Conservation (phyloP, 148 eudicot genomes). For the Salicornia ramosissima region DNA sequence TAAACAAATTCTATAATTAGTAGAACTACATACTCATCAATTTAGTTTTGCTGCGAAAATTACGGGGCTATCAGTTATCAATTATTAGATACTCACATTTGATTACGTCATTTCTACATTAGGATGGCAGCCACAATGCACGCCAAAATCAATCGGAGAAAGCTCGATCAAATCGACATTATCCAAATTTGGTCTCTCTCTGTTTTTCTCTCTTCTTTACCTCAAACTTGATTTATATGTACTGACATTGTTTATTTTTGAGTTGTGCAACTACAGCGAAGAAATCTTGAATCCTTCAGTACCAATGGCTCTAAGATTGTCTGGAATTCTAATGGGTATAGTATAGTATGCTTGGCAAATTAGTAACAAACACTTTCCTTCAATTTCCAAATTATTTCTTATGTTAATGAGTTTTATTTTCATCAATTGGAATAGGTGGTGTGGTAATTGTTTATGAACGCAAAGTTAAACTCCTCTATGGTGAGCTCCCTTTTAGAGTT, state of each 20-base stretch:
- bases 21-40: background rate
- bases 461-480: constrained; percentile 79
- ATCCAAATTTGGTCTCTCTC: constrained; percentile 67
- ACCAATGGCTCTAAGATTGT: constrained; percentile 91
- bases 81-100: background rate
- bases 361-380: background rate
- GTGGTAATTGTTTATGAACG: constrained; percentile 91
- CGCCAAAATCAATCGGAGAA: constrained; percentile 63
- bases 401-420: background rate
- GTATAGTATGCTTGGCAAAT: background rate
- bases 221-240: background rate
- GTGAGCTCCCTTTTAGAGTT: constrained; percentile 35
- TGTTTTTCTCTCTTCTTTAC: background rate
- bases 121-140: constrained; percentile 99
- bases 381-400: background rate
- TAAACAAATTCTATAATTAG: too few species aligned
- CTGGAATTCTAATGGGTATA: constrained; percentile 96
- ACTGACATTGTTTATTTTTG: background rate
- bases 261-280: constrained; percentile 43
- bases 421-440: constrained; percentile 49
- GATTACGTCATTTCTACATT: constrained; percentile 11
- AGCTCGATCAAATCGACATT: constrained; percentile 74
- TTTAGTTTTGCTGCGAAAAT: background rate
- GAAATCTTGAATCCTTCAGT: constrained; percentile 86
- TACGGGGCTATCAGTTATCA: background rate